These are phyloP conservation scores for Xerocomus nothofagi DNA, from an alignment of 1,284 basidiomycete species.

Conservation along the genomic window DNA sequence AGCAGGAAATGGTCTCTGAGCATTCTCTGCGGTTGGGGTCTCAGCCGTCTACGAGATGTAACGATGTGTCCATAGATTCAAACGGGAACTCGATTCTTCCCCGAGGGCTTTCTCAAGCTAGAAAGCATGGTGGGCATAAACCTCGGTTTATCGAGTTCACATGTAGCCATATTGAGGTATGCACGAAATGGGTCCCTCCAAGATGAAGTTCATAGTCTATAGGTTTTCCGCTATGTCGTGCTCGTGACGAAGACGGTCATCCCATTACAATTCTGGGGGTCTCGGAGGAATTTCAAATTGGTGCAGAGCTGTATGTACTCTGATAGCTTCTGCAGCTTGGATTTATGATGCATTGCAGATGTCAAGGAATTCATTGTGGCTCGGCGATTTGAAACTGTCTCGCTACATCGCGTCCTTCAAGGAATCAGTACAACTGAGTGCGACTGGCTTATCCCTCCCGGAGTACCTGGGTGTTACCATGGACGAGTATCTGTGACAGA, in stretches of 20 bases:
- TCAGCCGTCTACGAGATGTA: conserved; percentile 42
- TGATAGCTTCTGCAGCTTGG: not conserved
- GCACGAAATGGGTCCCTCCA: not conserved
- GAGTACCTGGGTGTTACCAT: conserved; percentile 39
- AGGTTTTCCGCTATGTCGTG: conserved; percentile 74
- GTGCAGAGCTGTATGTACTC: conserved; percentile 59
- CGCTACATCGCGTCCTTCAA: conserved; percentile 81
- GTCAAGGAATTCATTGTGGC: conserved; percentile 70
- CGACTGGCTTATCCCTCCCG: conserved; percentile 72
- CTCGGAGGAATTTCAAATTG: conserved; percentile 62
- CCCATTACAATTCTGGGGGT: conserved; percentile 80
- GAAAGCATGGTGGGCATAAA: conserved; percentile 50
- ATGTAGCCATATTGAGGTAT: conserved; percentile 63
- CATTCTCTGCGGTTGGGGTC: conserved; percentile 54
- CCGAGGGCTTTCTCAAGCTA: conserved; percentile 49
- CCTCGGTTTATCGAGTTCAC: conserved; percentile 80
- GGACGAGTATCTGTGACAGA: conserved; percentile 64
- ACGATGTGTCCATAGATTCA: conserved; percentile 48
- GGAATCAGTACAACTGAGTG: conserved; percentile 75
- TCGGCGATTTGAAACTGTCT: conserved; percentile 80
- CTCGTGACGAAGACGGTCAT: conserved; percentile 70
- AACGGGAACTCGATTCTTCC: conserved; percentile 44
- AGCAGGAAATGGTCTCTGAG: conserved; percentile 74
- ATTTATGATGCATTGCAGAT: conserved; percentile 43
- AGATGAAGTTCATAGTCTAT: not conserved